Evolutionary conservation across 2,329 filamentous ascomycete genomes (phyloP), one percentile per base, ranked within the genome.

Genomic region (Berkeleyomyces basicola): DNA sequence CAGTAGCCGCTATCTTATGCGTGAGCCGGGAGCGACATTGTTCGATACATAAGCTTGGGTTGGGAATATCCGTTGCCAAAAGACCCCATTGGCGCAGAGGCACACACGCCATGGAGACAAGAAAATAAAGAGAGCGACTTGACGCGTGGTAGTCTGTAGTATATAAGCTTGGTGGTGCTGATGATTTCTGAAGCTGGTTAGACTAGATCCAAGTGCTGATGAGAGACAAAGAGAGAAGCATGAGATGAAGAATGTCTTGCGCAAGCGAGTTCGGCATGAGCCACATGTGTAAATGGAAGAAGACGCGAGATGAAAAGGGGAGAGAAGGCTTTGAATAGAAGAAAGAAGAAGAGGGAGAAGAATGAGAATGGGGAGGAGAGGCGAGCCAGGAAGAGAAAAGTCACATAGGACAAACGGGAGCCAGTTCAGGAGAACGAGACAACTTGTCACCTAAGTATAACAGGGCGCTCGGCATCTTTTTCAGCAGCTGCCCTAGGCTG

Each of bases 1-100:
- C 64, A 23, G 43, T 43, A 3, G 59, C 57, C 10, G 61, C 58
- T 9, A 65, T 44, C 40, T 63, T 64, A 33, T 47, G 39, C 4
- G 60, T 42, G 47, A 66, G 63, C 36, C 63, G 62, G n/a, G 57
- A 16, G 16, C 63, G 61, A 33, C 65, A 66, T 10, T 60, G 51
- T 4, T 49, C 31, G 47, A 66, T 61, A 43, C 65, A 66, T 16
- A 11, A 53, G 7, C 33, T 31, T 10, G 61, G 46, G 47, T 66
- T 39, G 3, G 49, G n/a, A 16, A 43, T 23, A 23, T 71, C 70
- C 11, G 57, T 33, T 7, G 49, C 31, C 33, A 55, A 37, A 14
- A 55, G 31, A 14, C 49, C 49, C 49, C 49, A 55, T 14, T 55
- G 49, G 11, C 49, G 49, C 4, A 55, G 49, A n/a, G 49, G 49